phyloP scores from a whole-genome alignment of 2,329 filamentous ascomycete species.

The Endoconidiophora polonica region DNA sequence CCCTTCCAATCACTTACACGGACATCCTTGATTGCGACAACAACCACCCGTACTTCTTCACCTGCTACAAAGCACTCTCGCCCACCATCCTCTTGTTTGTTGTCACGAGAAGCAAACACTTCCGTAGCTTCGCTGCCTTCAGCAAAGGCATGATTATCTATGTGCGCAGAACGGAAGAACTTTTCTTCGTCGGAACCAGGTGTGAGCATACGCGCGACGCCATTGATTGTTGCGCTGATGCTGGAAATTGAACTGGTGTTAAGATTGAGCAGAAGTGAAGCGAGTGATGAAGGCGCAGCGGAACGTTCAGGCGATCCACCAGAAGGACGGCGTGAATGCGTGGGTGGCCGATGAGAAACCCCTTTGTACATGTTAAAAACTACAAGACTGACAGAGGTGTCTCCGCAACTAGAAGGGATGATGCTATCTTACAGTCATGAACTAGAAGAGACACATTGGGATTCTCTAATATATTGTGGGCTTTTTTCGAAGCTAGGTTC shows the following conservation, averaged over 20 bases:
- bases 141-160: constrained; percentile 84
- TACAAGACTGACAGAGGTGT: constrained; percentile 8
- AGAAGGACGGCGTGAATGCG: constrained; percentile 41
- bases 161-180: constrained; percentile 68
- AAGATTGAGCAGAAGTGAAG: constrained; percentile 70
- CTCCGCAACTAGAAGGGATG: neutral
- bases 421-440: constrained; percentile 54
- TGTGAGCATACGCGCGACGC: constrained; percentile 59
- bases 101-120: constrained; percentile 21
- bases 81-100: constrained; percentile 29
- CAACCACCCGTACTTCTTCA: constrained; percentile 71
- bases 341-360: constrained; percentile 83
- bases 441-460: constrained; percentile 85
- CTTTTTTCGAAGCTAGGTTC: constrained; percentile 62
- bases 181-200: constrained; percentile 63
- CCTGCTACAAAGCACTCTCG: constrained; percentile 57
- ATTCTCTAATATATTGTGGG: constrained; percentile 65
- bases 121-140: constrained; percentile 11
- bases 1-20: constrained; percentile 92
- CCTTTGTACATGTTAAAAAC: constrained; percentile 24
- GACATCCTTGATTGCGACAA: constrained; percentile 70
- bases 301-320: constrained; percentile 51
- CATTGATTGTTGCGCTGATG: constrained; percentile 88
- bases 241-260: constrained; percentile 76
- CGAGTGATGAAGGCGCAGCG: constrained; percentile 36